Base-by-base conservation (phyloP, 768 basidiomycete species). In the Russula abietina region DNA sequence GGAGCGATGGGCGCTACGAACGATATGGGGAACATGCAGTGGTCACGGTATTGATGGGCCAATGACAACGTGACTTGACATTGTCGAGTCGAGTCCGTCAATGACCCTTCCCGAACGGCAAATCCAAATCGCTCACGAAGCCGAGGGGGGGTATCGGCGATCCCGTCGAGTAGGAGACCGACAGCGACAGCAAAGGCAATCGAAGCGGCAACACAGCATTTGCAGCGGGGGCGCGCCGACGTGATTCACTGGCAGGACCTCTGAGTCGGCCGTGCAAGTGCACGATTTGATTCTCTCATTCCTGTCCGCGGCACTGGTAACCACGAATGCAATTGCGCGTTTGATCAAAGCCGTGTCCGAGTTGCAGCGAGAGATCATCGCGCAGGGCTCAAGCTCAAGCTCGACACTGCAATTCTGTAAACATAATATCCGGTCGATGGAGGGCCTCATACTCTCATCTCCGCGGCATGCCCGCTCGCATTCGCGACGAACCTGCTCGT, bases 361-460 rank as follows among this genome's bases (percentile, higher is more conserved):
- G 96, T 98, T 94, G 55, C 97, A 99, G 74, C 86, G 97, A 73
- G 97, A 99, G 77, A 99, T 99, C 60, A 97, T 98, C 59, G 87
- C 88, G 3, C 88, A 97, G 76, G 97, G 97, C n/a, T n/a, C 61
- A 91, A 85, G 73, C n/a, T n/a, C n/a, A n/a, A 93, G 87, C 74
- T 83, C 94, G 26, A 85, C 80, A 22, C 93, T 96, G 73, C 96
- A 98, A 70, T 99, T 99, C 82, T n/a, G n/a, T n/a, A n/a, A n/a
- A n/a, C n/a, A n/a, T n/a, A n/a, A n/a, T n/a, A n/a, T n/a, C n/a
- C n/a, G n/a, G n/a, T n/a, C n/a, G n/a, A n/a, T 99, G 49, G 97
- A 99, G 74, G 97, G 97, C n/a, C n/a, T n/a, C n/a, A n/a, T n/a
- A n/a, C n/a, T 67, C 87, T 99, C 68, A 94, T 98, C 69, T 96